phyloP scores from a whole-genome alignment of 1,139 yeast species.

The Saccharomyces hybrid region DNA sequence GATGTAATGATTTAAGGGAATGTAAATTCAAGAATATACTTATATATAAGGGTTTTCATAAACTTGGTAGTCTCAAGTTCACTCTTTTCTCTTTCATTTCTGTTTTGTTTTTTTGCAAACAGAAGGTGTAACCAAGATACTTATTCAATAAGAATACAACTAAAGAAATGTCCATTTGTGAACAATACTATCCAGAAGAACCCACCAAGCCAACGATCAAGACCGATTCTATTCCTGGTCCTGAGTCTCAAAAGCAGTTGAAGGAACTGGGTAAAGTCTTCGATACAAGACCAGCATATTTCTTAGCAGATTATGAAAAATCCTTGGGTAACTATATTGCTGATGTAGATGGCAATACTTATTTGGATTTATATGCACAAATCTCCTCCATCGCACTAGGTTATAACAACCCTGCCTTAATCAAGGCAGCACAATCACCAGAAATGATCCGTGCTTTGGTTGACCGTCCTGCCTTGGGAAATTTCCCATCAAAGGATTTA shows the following conservation, averaged over 20 bases:
- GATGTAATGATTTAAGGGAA: conserved; percentile 1
- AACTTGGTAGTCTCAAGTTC: neutral
- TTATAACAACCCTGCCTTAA: conserved; percentile 64
- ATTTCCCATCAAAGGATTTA: conserved; percentile 57
- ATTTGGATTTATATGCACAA: conserved; percentile 62
- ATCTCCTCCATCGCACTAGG: conserved; percentile 70
- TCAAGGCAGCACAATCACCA: conserved; percentile 52
- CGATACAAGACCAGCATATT: conserved; percentile 63
- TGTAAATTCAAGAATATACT: neutral
- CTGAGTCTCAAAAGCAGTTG: conserved; percentile 42
- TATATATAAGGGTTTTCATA: neutral
- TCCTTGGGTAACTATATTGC: conserved; percentile 64
- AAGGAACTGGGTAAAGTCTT: conserved; percentile 47
- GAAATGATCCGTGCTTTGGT: conserved; percentile 62
- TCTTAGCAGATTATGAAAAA: conserved; percentile 56
- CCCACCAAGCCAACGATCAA: conserved; percentile 45
- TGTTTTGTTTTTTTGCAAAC: neutral
- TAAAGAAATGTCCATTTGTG: conserved; percentile 39
- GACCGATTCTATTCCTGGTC: conserved; percentile 53
- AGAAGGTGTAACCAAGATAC: neutral
- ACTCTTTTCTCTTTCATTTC: neutral
- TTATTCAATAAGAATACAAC: neutral
- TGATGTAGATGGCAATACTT: conserved; percentile 62
- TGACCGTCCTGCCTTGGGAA: conserved; percentile 69
- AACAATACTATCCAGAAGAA: conserved; percentile 51